phyloP scores from a whole-genome alignment of 75 land plant genomes.

The Sequoiadendron giganteum region DNA sequence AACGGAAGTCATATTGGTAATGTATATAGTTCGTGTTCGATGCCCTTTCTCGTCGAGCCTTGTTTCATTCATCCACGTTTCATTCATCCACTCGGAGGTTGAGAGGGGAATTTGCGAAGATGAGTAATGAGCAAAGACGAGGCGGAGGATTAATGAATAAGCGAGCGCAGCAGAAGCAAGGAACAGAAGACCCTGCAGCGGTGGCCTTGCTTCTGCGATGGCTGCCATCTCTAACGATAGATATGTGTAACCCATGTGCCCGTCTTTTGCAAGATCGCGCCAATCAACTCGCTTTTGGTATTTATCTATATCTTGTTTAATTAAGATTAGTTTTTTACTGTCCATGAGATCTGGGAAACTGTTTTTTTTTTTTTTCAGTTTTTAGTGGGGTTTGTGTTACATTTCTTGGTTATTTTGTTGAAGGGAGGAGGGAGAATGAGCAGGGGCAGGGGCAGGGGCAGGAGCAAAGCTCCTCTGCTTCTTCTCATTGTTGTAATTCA shows the following conservation, averaged over 20 bases:
- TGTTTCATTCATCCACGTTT: no score
- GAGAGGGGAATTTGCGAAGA: no score
- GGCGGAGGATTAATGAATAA: neutral
- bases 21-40: no score
- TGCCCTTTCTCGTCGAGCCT: no score
- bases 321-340: neutral
- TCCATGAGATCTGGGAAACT: no score
- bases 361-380: no score
- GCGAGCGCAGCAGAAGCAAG: neutral
- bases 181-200: neutral
- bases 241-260: neutral
- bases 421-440: conserved; percentile 4
- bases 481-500: neutral
- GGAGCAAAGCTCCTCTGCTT: neutral
- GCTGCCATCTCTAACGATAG: conserved; percentile 1
- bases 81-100: no score
- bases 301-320: neutral
- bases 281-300: neutral
- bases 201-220: neutral
- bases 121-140: no score
- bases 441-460: conserved; percentile 2
- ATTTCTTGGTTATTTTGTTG: conserved; percentile 6
- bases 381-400: neutral
- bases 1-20: no score
- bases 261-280: neutral